phyloP scores from a whole-genome alignment of 23 red algal genomes.

The Gracilaria gracilis region DNA sequence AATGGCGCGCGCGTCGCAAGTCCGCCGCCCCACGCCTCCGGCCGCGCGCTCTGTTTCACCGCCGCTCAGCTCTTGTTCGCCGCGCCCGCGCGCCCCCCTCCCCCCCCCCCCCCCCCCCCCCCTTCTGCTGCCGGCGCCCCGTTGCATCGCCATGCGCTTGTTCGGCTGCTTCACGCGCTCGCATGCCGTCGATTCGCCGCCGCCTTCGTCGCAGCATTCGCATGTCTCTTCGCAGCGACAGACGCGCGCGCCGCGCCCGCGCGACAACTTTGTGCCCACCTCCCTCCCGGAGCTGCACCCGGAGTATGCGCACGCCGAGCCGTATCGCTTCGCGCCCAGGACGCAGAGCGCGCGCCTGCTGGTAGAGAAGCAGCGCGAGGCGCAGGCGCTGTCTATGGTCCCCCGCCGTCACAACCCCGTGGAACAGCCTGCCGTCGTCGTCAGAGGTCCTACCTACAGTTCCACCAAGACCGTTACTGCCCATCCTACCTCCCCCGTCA shows the following conservation, averaged over 20 bases:
- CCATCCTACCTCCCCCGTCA: neutral
- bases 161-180: slow-evolving; percentile 25
- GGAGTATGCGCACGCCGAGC: slow-evolving; percentile 73
- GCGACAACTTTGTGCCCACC: slow-evolving; percentile 36
- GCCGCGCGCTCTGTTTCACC: neutral
- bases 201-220: neutral
- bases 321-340: slow-evolving; percentile 64
- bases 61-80: too few relatives aligned
- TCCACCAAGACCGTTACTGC: neutral
- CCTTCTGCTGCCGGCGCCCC: neutral
- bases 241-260: neutral
- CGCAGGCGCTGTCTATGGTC: neutral
- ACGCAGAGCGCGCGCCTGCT: slow-evolving; percentile 65
- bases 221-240: neutral
- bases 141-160: slow-evolving; percentile 2
- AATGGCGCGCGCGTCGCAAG: neutral
- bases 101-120: too few relatives aligned
- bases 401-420: neutral
- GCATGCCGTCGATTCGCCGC: slow-evolving; percentile 22
- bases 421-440: slow-evolving; percentile 30
- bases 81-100: too few relatives aligned
- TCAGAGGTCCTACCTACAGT: slow-evolving; percentile 56
- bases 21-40: neutral
- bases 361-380: slow-evolving; percentile 40
- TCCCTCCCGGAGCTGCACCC: slow-evolving; percentile 76